Evolutionary conservation across 352 stramenopile species (phyloP), one percentile per base, ranked within the genome.

Genomic region (Globisporangium barbulae): DNA sequence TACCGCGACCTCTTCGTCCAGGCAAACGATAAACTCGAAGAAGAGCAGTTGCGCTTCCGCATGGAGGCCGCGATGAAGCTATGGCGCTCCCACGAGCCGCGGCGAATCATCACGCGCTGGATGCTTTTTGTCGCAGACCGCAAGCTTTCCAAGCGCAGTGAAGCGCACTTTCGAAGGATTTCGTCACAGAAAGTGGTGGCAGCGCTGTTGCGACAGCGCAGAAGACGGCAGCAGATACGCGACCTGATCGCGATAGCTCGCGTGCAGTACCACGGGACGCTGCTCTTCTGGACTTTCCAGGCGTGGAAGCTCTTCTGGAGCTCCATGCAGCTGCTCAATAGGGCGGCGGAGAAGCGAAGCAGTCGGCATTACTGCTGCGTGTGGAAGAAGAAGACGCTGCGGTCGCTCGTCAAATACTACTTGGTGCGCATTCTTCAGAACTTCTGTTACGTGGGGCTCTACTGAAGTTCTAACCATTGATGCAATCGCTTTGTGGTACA

Each of bases 321-420:
- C 2, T 90, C 75, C 13, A 81, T 81, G 69, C 47, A 70, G 33
- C 65, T 78, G 30, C 63, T 90, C 77, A 69, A 88, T 65, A 42
- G 53, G 33, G 73, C 78, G n/a, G 77, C 75, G 10, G 73, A 64
- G 70, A 61, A 56, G 47, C 69, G 78, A 2, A 80, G 78, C 21
- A 53, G 67, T 2, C 39, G 44, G 6, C 68, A 85, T 28, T 25
- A 73, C 31, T 28, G 55, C 1, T 33, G 54, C 1, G 10, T 69
- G 22, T 58, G 39, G 69, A 39, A 31, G 56, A 31, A 12, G 48
- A 49, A 44, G 19, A 21, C 41, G 53, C 61, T 57, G 50, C 39
- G 65, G n/a, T 5, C 53, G 35, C 35, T 66, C 25, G 30, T 72
- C 35, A 41, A 10, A 5, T 82, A 77, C 64, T 70, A 76, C 25